Conservation (phyloP, 2,329 filamentous ascomycete genomes). For the Ambrosiella xylebori region DNA sequence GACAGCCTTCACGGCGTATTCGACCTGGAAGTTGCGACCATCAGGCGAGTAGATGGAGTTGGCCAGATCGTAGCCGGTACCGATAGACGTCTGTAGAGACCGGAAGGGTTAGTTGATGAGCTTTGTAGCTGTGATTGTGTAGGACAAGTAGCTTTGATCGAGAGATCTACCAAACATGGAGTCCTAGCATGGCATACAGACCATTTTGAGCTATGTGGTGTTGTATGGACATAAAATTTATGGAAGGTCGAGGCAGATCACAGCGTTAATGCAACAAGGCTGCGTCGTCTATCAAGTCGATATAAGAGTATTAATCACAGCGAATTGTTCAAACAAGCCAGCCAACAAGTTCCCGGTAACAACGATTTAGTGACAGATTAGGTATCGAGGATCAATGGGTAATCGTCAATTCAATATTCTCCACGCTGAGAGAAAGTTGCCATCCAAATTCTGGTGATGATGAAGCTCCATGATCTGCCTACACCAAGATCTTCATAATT, state of each 20-base stretch:
- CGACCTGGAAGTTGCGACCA: constrained; percentile 96
- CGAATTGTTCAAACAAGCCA: too few species aligned
- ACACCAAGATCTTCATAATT: not conserved
- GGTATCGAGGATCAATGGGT: not conserved
- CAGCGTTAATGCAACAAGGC: not conserved
- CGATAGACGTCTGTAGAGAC: constrained; percentile 75
- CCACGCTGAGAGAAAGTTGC: not conserved
- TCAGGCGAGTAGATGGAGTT: constrained; percentile 99
- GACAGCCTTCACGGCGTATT: constrained; percentile 97
- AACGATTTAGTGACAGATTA: not conserved
- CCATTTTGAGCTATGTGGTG: constrained; percentile 3
- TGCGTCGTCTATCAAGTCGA: not conserved
- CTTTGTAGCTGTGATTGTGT: not conserved
- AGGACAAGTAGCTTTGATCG: not conserved
- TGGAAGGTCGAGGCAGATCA: not conserved
- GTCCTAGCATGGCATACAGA: not conserved
- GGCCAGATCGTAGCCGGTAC: constrained; percentile 96
- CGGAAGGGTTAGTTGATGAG: not conserved
- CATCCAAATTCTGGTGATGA: constrained; percentile 9
- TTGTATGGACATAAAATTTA: not conserved
- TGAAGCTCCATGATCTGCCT: constrained; percentile 14
- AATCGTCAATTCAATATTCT: not conserved
- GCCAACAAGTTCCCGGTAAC: not conserved
- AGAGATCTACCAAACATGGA: not conserved
- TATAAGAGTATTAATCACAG: too few species aligned